Percentiles rank a stretch among this genome's conserved stretches.
Evolutionary conservation across 2,329 filamentous ascomycete genomes (phyloP).

Genomic region (Penicillium sp.): DNA sequence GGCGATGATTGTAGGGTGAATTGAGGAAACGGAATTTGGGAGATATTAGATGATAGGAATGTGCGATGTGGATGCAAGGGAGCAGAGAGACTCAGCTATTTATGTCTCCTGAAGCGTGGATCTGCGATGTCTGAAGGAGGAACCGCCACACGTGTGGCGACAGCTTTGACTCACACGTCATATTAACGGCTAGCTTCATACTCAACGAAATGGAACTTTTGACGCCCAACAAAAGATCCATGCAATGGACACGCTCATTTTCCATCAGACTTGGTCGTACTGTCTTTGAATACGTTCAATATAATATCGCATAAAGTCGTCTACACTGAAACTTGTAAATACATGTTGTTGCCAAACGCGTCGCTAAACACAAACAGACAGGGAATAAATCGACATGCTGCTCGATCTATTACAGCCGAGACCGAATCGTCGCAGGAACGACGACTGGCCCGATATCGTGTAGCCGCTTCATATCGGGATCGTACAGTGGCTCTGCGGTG

Average conservation of each 20-base stretch:
- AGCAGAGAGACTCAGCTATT: background rate
- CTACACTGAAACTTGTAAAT: background rate
- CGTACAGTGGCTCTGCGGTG: slow-evolving; percentile 49
- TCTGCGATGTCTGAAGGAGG: background rate
- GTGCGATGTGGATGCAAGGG: background rate
- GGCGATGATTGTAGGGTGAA: background rate
- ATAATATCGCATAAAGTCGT: background rate
- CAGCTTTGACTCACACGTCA: slow-evolving; percentile 6
- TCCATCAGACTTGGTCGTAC: background rate
- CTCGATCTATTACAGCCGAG: slow-evolving; percentile 13
- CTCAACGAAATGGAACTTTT: background rate
- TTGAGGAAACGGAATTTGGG: background rate
- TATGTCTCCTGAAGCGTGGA: background rate
- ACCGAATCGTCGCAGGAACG: slow-evolving; percentile 8
- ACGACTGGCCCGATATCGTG: slow-evolving; percentile 18
- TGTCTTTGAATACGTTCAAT: background rate
- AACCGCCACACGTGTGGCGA: slow-evolving; percentile 9
- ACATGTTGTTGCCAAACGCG: background rate
- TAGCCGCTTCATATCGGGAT: slow-evolving; percentile 42
- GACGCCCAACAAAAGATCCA: background rate
- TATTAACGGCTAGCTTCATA: background rate
- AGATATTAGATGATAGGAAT: background rate
- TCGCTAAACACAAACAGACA: background rate
- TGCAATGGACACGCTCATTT: background rate
- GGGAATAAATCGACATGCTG: background rate